Evolutionary conservation across 2,329 filamentous ascomycete species (phyloP).

Genomic region (Chlorencoelia australis): DNA sequence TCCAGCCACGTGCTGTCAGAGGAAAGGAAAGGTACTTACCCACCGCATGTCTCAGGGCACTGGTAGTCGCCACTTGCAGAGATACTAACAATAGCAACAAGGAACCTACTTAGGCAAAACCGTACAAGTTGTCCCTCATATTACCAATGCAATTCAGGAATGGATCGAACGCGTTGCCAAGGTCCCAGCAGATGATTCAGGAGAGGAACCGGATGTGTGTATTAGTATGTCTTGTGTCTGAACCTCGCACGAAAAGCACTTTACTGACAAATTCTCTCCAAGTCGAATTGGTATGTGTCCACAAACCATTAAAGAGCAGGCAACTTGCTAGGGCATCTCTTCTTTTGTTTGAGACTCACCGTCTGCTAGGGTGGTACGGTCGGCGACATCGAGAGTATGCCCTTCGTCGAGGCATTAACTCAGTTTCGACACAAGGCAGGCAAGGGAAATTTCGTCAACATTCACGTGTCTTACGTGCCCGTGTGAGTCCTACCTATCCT

Average conservation of each 20-base stretch:
- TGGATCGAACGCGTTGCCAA: constrained; percentile 83
- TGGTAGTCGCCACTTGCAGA: constrained; percentile 4
- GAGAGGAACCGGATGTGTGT: constrained; percentile 79
- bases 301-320: constrained; percentile 5
- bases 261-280: constrained; percentile 13
- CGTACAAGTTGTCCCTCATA: constrained; percentile 84
- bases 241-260: constrained; percentile 1
- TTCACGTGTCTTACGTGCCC: constrained; percentile 83
- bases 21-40: constrained; percentile 3
- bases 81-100: constrained; percentile 27
- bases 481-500: constrained; percentile 30
- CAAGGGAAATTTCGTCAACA: constrained; percentile 74
- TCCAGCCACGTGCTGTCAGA: constrained; percentile 2
- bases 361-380: constrained; percentile 48
- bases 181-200: constrained; percentile 78
- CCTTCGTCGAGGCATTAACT: constrained; percentile 78
- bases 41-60: constrained; percentile 1
- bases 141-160: constrained; percentile 85
- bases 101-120: constrained; percentile 80
- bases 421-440: constrained; percentile 66
- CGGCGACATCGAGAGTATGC: constrained; percentile 77
- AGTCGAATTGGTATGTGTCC: constrained; percentile 30
- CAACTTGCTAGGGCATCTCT: constrained; percentile 10
- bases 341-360: constrained; percentile 8
- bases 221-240: constrained; percentile 53